Base-by-base conservation (phyloP, 371 early-diverging fungal species). In the Entomophthora muscae region DNA sequence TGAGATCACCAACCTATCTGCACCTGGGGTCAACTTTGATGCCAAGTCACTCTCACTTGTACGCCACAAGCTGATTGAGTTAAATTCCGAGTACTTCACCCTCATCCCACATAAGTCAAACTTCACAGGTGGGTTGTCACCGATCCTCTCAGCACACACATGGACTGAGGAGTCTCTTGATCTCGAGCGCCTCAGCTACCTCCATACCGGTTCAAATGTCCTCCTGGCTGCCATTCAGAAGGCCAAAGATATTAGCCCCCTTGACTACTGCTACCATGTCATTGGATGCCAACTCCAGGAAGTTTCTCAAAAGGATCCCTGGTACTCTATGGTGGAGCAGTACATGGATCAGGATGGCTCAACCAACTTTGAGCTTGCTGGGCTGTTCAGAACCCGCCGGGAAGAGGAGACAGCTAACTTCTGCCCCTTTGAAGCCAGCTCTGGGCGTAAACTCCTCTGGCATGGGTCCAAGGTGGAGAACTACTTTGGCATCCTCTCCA, bases 61-160 rank as follows among this genome's bases (percentile, higher is more conserved):
- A 26, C 3, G 23, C 22, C 51, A 27, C 27, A n/a, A 66, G 24
- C 42, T 61, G 26, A 32, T 29, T 42, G 22, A 59, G 62, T 29
- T 69, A 3, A 63, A 70, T 12, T 64, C 61, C 32, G 65, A 73
- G 22, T 82, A 80, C 67, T 81, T 78, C 66, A 76, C 83, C 1
- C 73, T 76, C 28, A 82, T 83, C 53, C 83, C 83, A 0, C 82
- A 83, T 64, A 71, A 66, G 30, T 83, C 80, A 71, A 81, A 52
- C 69, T 21, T 23, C 26, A 53, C 79, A 2, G 60, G 66, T 32
- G 29, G 30, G 21, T 54, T 51, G 7, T 83, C 82, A 12, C 74
- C 78, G 0, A 56, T 82, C 31, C 75, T 81, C 59, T 68, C 65
- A 12, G 66, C 66, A 1, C 64, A 61, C 0, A 67, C 67, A 24